A percentile compares a stretch with the other conserved stretches of the same genome.
Conservation (phyloP, 495 filamentous ascomycete species). For the Parathielavia appendiculata region DNA sequence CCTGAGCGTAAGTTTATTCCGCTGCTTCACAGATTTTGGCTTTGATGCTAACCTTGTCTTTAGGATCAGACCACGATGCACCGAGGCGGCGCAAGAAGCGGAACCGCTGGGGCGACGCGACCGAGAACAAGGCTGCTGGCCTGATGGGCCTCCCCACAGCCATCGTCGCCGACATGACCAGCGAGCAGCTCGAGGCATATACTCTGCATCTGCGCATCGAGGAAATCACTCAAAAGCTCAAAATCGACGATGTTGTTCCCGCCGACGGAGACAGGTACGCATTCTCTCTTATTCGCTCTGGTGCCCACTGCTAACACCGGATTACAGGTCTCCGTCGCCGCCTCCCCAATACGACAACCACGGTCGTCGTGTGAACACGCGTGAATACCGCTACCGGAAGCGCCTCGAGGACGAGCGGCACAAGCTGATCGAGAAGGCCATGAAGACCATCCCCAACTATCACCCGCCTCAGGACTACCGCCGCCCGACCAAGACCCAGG, state of each 20-base stretch:
- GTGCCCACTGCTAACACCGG: conserved; percentile 9
- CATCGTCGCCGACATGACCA: conserved; percentile 95
- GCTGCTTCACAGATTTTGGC: not conserved
- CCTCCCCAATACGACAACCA: conserved; percentile 98
- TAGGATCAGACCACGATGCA: conserved; percentile 57
- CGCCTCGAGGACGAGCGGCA: conserved; percentile 96
- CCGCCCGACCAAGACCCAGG: conserved; percentile 96
- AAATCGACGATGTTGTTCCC: conserved; percentile 96
- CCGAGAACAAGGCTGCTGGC: conserved; percentile 96
- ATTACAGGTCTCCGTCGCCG: conserved; percentile 80
- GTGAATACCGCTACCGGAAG: conserved; percentile 96
- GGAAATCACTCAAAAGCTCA: conserved; percentile 97
- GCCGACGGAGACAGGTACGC: conserved; percentile 87
- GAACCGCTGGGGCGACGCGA: conserved; percentile 93
- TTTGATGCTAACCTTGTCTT: not conserved
- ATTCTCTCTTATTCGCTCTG: not conserved
- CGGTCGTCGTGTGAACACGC: conserved; percentile 95
- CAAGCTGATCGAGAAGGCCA: conserved; percentile 94
- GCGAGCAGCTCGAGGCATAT: conserved; percentile 95
- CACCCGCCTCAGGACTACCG: conserved; percentile 96
- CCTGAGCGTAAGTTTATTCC: conserved; percentile 39
- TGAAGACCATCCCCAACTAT: conserved; percentile 98
- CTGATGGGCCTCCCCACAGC: conserved; percentile 95
- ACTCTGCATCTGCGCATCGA: conserved; percentile 91
- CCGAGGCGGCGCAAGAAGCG: conserved; percentile 86